Base-by-base conservation (phyloP, 1,139 yeast species). In the Candida mesenterica region DNA sequence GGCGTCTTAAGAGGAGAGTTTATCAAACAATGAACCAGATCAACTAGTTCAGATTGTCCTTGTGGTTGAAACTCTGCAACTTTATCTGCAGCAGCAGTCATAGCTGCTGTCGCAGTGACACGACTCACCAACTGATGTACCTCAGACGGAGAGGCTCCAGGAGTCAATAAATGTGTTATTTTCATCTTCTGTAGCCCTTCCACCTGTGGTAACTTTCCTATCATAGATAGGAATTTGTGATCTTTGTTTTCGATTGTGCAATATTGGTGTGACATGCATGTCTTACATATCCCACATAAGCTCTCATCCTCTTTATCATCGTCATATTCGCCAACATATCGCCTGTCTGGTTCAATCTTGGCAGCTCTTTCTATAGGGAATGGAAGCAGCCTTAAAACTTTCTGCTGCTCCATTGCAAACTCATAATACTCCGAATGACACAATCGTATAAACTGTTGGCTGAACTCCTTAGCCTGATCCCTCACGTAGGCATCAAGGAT, bases 231-330 rank as follows among this genome's bases (percentile, higher is more conserved):
- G 35, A 62, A 65, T 5, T 55, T 41, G 31, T 54, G 62, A n/a
- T 41, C 39, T 17, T 48, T 37, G 36, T 64, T 64, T 40, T 61
- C 53, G 30, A 65, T 49, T 15, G 55, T 46, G 46, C 69, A 63
- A 43, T 63, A 68, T 34, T 62, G 68, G 44, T 61, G 66, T 1
- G 68, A 57, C 14, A 68, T 50, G 36, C 62, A 60, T 2, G 74
- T 66, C 32, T 66, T 58, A 45, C 75, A 70, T 4, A 55, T 39
- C 31, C 60, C 71, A 52, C 75, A 70, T 30, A 68, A 49, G 16
- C 52, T 56, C 33, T 68, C 73, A 25, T 62, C 70, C 2, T 62
- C 67, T 4, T 57, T 68, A 5, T 48, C 52, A 4, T 50, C 47
- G 4, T 42, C 41, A 6, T 39, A 42, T 17, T 43, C 48, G 17